Evolutionary conservation across 2,329 filamentous ascomycete genomes (phyloP).

Genomic region (Alternaria gaisen): DNA sequence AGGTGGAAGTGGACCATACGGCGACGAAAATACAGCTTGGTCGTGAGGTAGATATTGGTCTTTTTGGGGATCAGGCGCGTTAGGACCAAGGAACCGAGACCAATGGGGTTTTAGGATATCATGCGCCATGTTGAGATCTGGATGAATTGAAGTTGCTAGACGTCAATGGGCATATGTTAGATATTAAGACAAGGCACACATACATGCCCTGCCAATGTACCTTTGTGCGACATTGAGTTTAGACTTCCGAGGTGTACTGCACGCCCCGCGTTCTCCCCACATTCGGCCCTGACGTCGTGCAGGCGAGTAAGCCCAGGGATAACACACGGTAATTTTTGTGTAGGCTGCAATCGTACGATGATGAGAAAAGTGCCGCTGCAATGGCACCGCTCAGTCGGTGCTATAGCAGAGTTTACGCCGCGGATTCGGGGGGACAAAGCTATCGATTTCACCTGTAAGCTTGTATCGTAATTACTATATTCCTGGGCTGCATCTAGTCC

Average conservation of each 20-base stretch:
- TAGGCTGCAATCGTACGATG: not conserved
- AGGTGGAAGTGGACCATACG: conserved; percentile 40
- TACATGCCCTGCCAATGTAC: not conserved
- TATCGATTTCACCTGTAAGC: not conserved
- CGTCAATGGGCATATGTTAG: not conserved
- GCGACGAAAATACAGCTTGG: conserved; percentile 32
- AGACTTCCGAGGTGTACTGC: conserved; percentile 4
- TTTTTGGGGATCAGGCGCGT: conserved; percentile 33
- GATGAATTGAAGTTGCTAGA: not conserved
- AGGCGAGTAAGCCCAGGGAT: not conserved
- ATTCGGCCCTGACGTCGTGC: conserved; percentile 2
- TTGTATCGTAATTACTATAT: not conserved
- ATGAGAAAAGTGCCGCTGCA: not conserved
- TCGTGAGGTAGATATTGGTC: conserved; percentile 31
- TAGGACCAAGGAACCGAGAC: conserved; percentile 36
- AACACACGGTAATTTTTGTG: not conserved
- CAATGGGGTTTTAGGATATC: conserved; percentile 38
- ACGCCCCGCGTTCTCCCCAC: conserved; percentile 7
- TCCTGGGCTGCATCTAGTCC: not conserved
- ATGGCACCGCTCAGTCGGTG: not conserved
- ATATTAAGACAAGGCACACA: not conserved
- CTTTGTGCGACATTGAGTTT: not conserved
- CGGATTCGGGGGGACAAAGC: not conserved
- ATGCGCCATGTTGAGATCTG: conserved; percentile 25
- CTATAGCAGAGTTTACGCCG: not conserved